Percentiles rank a stretch among this genome's conserved stretches.
phyloP scores from a whole-genome alignment of 2,329 filamentous ascomycete species.

The Microdochium paspali region DNA sequence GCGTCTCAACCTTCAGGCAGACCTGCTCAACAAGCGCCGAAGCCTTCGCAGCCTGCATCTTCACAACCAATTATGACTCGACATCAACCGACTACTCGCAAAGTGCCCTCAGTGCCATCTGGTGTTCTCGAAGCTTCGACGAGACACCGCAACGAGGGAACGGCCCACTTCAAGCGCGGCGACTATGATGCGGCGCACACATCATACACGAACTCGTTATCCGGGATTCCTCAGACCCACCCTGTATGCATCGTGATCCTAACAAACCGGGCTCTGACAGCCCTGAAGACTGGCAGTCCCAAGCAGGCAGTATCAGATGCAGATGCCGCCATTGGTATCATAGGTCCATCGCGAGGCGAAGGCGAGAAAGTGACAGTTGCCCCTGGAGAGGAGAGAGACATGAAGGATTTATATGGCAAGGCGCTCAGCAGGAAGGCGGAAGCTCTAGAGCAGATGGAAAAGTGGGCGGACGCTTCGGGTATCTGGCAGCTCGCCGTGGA shows the following conservation, averaged over 20 bases:
- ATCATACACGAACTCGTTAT: constrained; percentile 70
- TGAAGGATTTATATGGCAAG: constrained; percentile 91
- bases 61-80: constrained; percentile 33
- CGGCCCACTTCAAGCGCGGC: constrained; percentile 85
- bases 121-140: constrained; percentile 66
- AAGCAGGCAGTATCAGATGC: constrained; percentile 81
- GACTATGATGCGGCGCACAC: constrained; percentile 83
- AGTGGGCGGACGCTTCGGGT: constrained; percentile 73
- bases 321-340: constrained; percentile 68
- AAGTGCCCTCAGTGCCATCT: constrained; percentile 57
- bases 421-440: constrained; percentile 92
- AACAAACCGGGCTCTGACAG: constrained; percentile 83
- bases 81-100: constrained; percentile 35
- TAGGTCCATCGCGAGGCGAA: constrained; percentile 70
- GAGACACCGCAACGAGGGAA: constrained; percentile 69
- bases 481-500: constrained; percentile 81
- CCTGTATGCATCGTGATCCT: constrained; percentile 82
- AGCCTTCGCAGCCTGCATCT: constrained; percentile 7
- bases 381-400: constrained; percentile 62
- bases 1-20: constrained; percentile 15
- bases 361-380: constrained; percentile 68
- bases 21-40: background rate
- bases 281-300: constrained; percentile 83
- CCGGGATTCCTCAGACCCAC: constrained; percentile 65
- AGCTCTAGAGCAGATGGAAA: constrained; percentile 90